A percentile compares a stretch with the other conserved stretches of the same genome.
phyloP scores from a whole-genome alignment of 306 rosid species.

The Cucurbita ficifolia region DNA sequence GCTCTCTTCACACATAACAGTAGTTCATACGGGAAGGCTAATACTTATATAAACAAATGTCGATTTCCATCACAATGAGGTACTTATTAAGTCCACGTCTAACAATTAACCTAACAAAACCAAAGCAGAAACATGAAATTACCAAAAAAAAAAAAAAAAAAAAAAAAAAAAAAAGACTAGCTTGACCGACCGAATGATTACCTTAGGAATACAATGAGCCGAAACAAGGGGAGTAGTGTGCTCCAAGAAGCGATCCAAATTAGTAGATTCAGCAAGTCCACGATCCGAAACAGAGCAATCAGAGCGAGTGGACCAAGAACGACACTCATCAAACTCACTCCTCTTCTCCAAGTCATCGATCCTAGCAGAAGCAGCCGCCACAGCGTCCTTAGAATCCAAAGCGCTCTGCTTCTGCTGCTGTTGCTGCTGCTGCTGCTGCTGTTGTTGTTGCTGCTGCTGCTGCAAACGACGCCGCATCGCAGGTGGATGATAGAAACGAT shows the following conservation, averaged over 20 bases:
- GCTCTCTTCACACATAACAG: neutral
- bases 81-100: neutral
- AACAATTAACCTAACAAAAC: neutral
- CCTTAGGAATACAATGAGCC: constrained; percentile 52
- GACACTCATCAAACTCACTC: constrained; percentile 34
- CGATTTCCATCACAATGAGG: neutral
- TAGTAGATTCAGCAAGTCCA: constrained; percentile 32
- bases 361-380: constrained; percentile 1
- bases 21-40: neutral
- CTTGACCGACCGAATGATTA: neutral
- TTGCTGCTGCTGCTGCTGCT: neutral
- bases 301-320: constrained; percentile 24
- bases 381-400: constrained; percentile 16
- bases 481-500: constrained; percentile 77
- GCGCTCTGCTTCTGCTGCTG: constrained; percentile 12
- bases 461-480: constrained; percentile 52
- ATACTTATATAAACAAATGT: neutral
- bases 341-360: constrained; percentile 32
- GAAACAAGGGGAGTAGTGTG: constrained; percentile 48
- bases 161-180: neutral
- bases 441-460: constrained; percentile 8
- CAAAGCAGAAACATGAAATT: neutral
- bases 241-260: constrained; percentile 80
- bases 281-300: constrained; percentile 54
- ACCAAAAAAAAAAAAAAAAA: no score